Evolutionary conservation across 495 filamentous ascomycete species (phyloP).

Genomic region (Aspergillus bridgeri): DNA sequence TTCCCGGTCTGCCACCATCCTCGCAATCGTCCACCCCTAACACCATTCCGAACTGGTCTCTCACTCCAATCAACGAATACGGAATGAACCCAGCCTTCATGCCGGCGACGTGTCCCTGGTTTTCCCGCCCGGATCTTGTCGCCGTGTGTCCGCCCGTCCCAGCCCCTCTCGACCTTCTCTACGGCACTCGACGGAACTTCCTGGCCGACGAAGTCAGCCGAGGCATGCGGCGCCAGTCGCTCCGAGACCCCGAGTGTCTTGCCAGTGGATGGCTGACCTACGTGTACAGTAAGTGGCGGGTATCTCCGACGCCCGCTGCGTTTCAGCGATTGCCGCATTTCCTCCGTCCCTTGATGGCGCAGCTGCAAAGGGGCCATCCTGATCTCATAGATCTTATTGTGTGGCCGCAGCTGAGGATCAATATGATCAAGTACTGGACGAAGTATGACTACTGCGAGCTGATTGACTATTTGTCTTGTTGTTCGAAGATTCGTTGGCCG

Average conservation of each 20-base stretch:
- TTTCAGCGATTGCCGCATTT: conserved; percentile 8
- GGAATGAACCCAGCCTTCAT: conserved; percentile 1
- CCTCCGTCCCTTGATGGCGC: conserved; percentile 6
- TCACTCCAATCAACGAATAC: conserved; percentile 10
- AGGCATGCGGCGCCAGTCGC: conserved; percentile 4
- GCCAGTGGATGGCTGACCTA: conserved; percentile 13
- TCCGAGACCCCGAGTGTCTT: conserved; percentile 15
- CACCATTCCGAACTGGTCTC: conserved; percentile 7
- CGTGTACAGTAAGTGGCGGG: conserved; percentile 15
- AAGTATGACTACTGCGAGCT: conserved; percentile 7
- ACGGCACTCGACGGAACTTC: conserved; percentile 18
- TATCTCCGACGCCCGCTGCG: conserved; percentile 2
- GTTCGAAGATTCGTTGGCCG: conserved; percentile 16
- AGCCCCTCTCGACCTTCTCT: conserved; percentile 15
- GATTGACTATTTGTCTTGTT: conserved; percentile 5
- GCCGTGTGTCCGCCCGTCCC: conserved; percentile 5
- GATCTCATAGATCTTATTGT: conserved; percentile 6
- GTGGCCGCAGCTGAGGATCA: conserved; percentile 16
- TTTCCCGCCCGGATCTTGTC: not conserved
- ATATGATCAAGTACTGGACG: conserved; percentile 7
- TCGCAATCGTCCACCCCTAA: not conserved
- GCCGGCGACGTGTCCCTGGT: conserved; percentile 3
- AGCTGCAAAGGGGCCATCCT: conserved; percentile 12
- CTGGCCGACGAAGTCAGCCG: conserved; percentile 13
- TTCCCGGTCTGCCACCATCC: too few species aligned